A percentile compares a stretch with the other conserved stretches of the same genome.
phyloP scores from a whole-genome alignment of 1,284 basidiomycete genomes.

The Puccinia hordei region DNA sequence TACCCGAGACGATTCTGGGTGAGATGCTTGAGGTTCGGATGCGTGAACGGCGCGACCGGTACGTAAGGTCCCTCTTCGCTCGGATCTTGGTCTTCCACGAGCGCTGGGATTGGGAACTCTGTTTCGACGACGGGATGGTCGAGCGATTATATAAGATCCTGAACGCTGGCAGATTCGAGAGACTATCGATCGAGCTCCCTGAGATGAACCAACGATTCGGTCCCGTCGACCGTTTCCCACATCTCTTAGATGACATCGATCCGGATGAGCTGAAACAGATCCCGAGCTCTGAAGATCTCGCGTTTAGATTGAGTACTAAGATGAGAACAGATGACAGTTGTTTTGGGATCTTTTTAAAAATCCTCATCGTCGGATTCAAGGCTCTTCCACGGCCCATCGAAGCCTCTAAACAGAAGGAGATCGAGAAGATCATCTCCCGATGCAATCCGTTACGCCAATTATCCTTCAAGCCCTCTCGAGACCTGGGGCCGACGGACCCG shows the following conservation, averaged over 20 bases:
- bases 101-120: conserved; percentile 39
- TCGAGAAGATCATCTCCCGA: conserved; percentile 34
- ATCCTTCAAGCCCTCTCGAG: conserved; percentile 9
- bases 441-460: conserved; percentile 23
- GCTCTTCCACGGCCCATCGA: conserved; percentile 16
- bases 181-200: conserved; percentile 23
- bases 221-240: conserved; percentile 23
- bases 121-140: conserved; percentile 44
- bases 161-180: conserved; percentile 14
- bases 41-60: conserved; percentile 39
- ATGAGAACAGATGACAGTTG: conserved; percentile 30
- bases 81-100: conserved; percentile 37
- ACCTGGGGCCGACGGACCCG: conserved; percentile 11
- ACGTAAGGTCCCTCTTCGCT: conserved; percentile 28
- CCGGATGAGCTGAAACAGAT: background rate
- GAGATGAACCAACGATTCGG: conserved; percentile 25
- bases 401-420: conserved; percentile 4
- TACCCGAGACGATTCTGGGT: conserved; percentile 15
- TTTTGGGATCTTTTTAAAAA: conserved; percentile 46
- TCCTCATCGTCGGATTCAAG: conserved; percentile 28
- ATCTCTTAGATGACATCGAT: conserved; percentile 23
- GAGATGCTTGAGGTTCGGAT: conserved; percentile 3
- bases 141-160: conserved; percentile 39
- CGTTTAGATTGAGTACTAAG: background rate
- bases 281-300: conserved; percentile 17